Evolutionary conservation across 805 yeast species (phyloP), one percentile per base, ranked within the genome.

Genomic region (Pichia cephalocereana): DNA sequence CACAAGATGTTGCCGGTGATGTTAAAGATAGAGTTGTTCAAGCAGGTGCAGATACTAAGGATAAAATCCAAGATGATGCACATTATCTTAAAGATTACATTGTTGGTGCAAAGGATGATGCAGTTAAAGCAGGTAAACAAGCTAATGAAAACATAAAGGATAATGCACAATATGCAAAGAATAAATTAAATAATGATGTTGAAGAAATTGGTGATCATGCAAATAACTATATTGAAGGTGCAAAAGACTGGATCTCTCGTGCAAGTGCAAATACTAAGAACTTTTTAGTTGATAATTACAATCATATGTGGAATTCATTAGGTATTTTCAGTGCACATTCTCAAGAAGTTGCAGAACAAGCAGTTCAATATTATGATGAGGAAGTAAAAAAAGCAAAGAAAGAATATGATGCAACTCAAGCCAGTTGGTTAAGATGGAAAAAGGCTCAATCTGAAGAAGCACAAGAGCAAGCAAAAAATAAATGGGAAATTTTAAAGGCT

Each of bases 361-460:
- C 57, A 23, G 45, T 50, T 28, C 50, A 57, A 38, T 60, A 59
- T 44, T 61, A 61, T 46, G 54, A 61, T 30, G 54, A 54, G 23
- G 56, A 61, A 48, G 47, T 55, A 2, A 45, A 44, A 18, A 45
- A 49, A 23, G 67, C 66, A 12, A 57, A 62, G 48, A 52, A 56
- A 46, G 49, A 51, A 36, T 61, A 57, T 48, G 61, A 62, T 18
- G 54, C 57, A 39, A 56, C 66, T 1, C 60, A 56, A 46, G 43
- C 61, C 17, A 55, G 60, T 26, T 62, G 65, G 64, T 42, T 59
- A 9, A 53, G 48, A 31, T 64, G 67, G 67, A 59, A 60, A 49
- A 51, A 52, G 17, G 64, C 64, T 8, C 55, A 60, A 45, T 58
- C 66, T 2, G 47, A 56, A 34, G 63, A 60, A 37, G 55, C 48